These are phyloP conservation scores for Hermanozyma aechmeae DNA, from an alignment of 805 yeast genomes.

Conservation along the genomic window DNA sequence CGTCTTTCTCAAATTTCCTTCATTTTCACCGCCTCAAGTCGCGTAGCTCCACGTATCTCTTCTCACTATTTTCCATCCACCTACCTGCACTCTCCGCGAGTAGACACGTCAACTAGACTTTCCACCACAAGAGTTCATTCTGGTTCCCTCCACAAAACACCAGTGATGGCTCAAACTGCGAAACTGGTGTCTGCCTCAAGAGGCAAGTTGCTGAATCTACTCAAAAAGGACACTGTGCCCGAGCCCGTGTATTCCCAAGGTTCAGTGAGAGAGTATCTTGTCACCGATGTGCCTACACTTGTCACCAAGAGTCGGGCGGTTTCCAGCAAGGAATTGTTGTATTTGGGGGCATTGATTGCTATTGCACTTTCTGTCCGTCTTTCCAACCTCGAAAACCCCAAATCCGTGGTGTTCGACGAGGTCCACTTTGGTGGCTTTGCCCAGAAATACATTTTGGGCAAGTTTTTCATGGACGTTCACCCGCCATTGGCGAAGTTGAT, in stretches of 20 bases:
- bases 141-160: no score
- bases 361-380: slow-evolving; percentile 53
- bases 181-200: no score
- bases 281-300: slow-evolving; percentile 39
- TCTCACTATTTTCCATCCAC: no score
- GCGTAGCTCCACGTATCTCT: no score
- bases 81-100: no score
- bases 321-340: slow-evolving; percentile 14
- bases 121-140: no score
- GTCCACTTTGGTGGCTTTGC: slow-evolving; percentile 98
- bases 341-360: slow-evolving; percentile 32
- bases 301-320: slow-evolving; percentile 15
- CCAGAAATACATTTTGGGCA: slow-evolving; percentile 59
- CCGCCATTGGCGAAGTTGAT: slow-evolving; percentile 77
- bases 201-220: background rate
- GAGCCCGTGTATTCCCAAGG: slow-evolving; percentile 35
- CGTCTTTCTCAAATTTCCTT: no score
- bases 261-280: slow-evolving; percentile 41
- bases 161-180: no score
- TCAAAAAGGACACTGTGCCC: slow-evolving; percentile 28
- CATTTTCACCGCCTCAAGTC: no score
- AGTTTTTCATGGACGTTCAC: slow-evolving; percentile 64
- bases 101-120: no score
- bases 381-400: slow-evolving; percentile 53
- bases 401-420: slow-evolving; percentile 85